Base-by-base conservation (phyloP, 345 rosid species). In the Noccaea caerulescens region DNA sequence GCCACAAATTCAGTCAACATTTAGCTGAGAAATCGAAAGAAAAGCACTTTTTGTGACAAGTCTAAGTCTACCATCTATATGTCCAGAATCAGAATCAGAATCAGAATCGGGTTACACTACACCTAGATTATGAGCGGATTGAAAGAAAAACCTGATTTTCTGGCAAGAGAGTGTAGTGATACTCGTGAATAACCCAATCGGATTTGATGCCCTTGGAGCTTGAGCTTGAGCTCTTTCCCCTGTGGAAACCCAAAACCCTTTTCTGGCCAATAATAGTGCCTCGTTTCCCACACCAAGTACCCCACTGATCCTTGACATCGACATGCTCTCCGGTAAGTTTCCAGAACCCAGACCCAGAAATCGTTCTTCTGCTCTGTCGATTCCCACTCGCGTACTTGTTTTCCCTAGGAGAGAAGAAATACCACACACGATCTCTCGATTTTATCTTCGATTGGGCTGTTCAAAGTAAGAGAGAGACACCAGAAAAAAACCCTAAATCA, bases 271-370 rank as follows among this genome's bases (percentile, higher is more conserved):
- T 83, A 42, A 23, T 2, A 27, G 30, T 43, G n/a, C 64, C 72
- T 3, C 7, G n/a, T 5, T 5, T 0, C 1, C 72, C 45, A 18
- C 10, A 42, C 37, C 25, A 47, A 27, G 2, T 7, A 3, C 83
- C 64, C 25, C 37, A 0, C 0, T 79, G 81, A 30, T 59, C 54
- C 16, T 4, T 42, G 30, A 74, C 63, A 1, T 52, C 11, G 0
- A 2, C 25, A 25, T 49, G 0, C 0, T 23, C 63, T 32, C 89
- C 89, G 0, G 83, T 83, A 7, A 73, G 10, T 46, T 80, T 84
- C 87, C 87, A 86, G n/a, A 23, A 59, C 0, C 90, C 88, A 30
- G 51, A 30, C 0, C 90, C 88, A 30, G 51, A 30, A 3, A 0
- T 12, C 0, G 85, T 82, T 20, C 23, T 66, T 47, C 90, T 70